Conservation (phyloP, 257 asterid species). For the Jacaranda copaia region DNA sequence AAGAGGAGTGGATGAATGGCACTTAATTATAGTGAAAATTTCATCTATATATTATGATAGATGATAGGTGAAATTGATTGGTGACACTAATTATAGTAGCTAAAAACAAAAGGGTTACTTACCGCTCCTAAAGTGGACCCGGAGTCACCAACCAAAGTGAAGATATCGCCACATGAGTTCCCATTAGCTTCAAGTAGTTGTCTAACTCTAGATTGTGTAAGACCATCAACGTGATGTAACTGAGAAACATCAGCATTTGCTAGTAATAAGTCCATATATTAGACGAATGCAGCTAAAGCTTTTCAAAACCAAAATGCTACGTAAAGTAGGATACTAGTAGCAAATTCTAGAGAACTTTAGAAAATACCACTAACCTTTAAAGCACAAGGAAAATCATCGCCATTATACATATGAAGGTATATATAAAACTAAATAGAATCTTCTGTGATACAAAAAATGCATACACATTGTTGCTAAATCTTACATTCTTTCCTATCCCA, state of each 20-base stretch:
- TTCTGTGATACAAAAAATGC: background rate
- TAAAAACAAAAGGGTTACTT: constrained; percentile 31
- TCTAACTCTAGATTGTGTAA: constrained; percentile 63
- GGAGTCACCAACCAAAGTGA: constrained; percentile 70
- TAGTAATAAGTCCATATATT: constrained; percentile 13
- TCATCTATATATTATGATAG: background rate
- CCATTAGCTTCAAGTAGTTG: constrained; percentile 57
- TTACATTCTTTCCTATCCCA: constrained; percentile 90
- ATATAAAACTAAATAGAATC: background rate
- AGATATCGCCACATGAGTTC: constrained; percentile 48
- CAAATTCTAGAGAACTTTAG: background rate
- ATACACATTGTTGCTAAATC: constrained; percentile 25
- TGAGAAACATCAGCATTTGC: constrained; percentile 35
- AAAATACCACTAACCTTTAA: constrained; percentile 7
- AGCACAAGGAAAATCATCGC: constrained; percentile 15
- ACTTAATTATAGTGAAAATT: constrained; percentile 4
- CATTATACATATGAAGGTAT: constrained; percentile 9
- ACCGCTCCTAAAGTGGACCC: constrained; percentile 85
- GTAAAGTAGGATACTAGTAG: background rate
- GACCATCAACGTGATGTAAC: constrained; percentile 94
- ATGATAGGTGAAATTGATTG: background rate
- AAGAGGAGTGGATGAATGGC: constrained; percentile 13
- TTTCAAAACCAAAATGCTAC: background rate
- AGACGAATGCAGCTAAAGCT: background rate
- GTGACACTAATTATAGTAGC: background rate